Base-by-base conservation (phyloP, 2,329 filamentous ascomycete genomes). In the Neobulgaria alba region DNA sequence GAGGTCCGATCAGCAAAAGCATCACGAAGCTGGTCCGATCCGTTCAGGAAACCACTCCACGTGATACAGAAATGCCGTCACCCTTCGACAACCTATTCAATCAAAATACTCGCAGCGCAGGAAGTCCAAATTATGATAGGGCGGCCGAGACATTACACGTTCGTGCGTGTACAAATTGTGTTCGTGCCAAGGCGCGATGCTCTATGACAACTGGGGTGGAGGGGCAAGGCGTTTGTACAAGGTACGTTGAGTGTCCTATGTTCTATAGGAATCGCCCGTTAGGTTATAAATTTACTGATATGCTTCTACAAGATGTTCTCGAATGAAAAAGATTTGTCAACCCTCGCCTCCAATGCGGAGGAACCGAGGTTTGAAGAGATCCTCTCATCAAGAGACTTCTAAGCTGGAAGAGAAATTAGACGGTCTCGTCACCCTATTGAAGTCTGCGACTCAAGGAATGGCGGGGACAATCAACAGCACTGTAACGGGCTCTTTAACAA, bases 281-380 rank as follows among this genome's bases (percentile, higher is more conserved):
- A 7, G 12, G 12, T 26, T 7, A 26, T 7, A 7, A 26, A 35
- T n/a, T 10, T 34, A 34, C 12, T 19, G 18, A 20, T 17, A n/a
- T 18, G 5, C 5, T 34, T 15, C 14, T 7, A n/a, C n/a, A 9
- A 44, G 42, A 37, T 44, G 42, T 14, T 16, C 36, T 37, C 42
- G 37, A 12, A 44, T 44, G 36, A 26, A 33, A 5, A 44, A 44
- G 29, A 15, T n/a, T 15, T 44, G 42, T 32, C 42, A 41, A 26
- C 37, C 37, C 32, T 44, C 42, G 10, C 37, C 37, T 33, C 37
- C 42, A 8, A 14, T 37, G 12, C 42, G 36, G 3, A 36, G 19
- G 29, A 18, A 23, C 5, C 37, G 42, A n/a, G 20, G 17, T 3
- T 8, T 12, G 26, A 41, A 34, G 33, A 7, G 12, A 26, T 7